These are phyloP conservation scores for Vinca minor DNA, from an alignment of 257 asterid species.

Conservation along the genomic window DNA sequence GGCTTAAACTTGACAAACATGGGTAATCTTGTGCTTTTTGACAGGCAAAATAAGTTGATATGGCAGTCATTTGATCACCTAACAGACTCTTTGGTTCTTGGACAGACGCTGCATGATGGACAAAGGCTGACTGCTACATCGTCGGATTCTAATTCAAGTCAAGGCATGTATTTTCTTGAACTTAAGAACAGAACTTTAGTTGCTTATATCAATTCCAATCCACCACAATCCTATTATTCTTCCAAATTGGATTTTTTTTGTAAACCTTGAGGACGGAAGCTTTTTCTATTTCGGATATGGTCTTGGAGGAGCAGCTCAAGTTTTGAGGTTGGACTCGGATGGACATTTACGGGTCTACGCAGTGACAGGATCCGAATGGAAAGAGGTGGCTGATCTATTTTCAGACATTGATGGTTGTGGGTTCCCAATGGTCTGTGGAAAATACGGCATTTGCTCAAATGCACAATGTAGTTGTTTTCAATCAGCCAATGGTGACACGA, in stretches of 20 bases:
- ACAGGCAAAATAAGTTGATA: background rate
- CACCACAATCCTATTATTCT: conserved; percentile 14
- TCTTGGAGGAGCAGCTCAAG: background rate
- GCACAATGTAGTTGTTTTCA: conserved; percentile 7
- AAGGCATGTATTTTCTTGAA: conserved; percentile 13
- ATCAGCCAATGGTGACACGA: background rate
- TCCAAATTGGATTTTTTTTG: background rate
- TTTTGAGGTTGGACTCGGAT: background rate
- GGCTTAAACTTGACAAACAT: conserved; percentile 13
- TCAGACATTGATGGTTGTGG: background rate
- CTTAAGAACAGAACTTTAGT: conserved; percentile 5
- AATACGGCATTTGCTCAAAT: conserved; percentile 3
- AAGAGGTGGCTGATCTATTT: background rate
- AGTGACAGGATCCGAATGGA: background rate
- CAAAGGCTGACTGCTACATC: conserved; percentile 19
- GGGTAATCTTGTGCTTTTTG: conserved; percentile 22
- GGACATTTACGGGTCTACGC: conserved; percentile 4
- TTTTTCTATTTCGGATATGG: background rate
- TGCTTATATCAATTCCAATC: conserved; percentile 16
- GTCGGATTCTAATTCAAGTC: conserved; percentile 12
- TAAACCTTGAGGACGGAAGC: conserved; percentile 10
- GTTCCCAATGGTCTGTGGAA: conserved; percentile 6
- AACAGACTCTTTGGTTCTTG: conserved; percentile 20
- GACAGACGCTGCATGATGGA: conserved; percentile 16
- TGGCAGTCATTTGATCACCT: conserved; percentile 28